phyloP scores from a whole-genome alignment of 768 basidiomycete genomes.

The Pleurotus eryngii region DNA sequence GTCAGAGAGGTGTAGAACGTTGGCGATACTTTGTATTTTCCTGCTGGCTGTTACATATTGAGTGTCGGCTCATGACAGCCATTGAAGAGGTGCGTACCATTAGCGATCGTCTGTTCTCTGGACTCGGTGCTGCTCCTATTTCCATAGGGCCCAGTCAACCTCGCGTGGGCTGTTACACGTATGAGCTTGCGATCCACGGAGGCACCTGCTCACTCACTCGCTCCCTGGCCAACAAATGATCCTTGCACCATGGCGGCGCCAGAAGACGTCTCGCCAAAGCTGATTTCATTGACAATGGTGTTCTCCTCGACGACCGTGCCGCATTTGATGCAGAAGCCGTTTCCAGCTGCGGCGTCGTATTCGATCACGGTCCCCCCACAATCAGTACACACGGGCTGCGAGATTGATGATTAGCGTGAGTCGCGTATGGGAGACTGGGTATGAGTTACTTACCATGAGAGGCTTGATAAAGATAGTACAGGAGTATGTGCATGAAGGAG shows the following conservation, averaged over 20 bases:
- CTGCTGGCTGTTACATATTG: slow-evolving; percentile 53
- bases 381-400: slow-evolving; percentile 63
- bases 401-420: too few relatives aligned
- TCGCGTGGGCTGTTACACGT: slow-evolving; percentile 60
- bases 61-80: neutral
- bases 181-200: neutral
- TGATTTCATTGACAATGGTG: slow-evolving; percentile 89
- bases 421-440: too few relatives aligned
- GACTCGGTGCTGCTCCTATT: slow-evolving; percentile 79
- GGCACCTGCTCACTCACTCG: slow-evolving; percentile 57
- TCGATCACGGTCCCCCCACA: slow-evolving; percentile 85
- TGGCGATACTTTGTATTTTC: slow-evolving; percentile 81
- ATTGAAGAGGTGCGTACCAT: slow-evolving; percentile 49
- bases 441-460: too few relatives aligned
- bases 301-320: slow-evolving; percentile 93
- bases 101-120: slow-evolving; percentile 86
- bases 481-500: neutral
- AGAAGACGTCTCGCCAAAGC: slow-evolving; percentile 89
- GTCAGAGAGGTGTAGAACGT: slow-evolving; percentile 74
- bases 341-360: slow-evolving; percentile 80
- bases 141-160: slow-evolving; percentile 80
- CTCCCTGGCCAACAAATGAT: slow-evolving; percentile 84
- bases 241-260: slow-evolving; percentile 97
- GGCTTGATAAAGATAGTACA: neutral
- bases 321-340: slow-evolving; percentile 82